Percentiles rank a stretch among this genome's conserved stretches.
These are phyloP conservation scores for Hypomyces rosellus DNA, from an alignment of 2,329 filamentous ascomycete genomes.

Conservation along the genomic window DNA sequence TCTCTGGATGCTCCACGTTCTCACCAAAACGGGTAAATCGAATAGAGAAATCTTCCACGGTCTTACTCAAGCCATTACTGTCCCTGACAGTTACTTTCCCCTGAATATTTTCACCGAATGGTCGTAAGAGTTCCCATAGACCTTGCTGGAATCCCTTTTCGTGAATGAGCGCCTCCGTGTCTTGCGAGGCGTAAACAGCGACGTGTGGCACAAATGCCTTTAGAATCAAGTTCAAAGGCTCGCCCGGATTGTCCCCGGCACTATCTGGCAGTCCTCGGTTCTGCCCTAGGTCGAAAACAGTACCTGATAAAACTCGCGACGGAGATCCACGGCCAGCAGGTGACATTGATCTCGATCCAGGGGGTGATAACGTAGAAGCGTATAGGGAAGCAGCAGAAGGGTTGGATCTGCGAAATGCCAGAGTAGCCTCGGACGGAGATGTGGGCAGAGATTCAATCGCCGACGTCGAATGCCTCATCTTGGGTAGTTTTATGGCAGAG, in stretches of 20 bases:
- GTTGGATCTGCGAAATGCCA: slow-evolving; percentile 49
- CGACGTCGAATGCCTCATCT: slow-evolving; percentile 53
- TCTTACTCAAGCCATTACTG: slow-evolving; percentile 75
- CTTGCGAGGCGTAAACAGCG: slow-evolving; percentile 76
- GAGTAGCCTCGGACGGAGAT: slow-evolving; percentile 46
- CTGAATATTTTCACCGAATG: slow-evolving; percentile 81
- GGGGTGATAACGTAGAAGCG: slow-evolving; percentile 60
- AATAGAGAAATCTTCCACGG: slow-evolving; percentile 85
- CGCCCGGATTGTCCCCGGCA: slow-evolving; percentile 40
- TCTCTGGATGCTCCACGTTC: slow-evolving; percentile 46
- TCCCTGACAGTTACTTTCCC: slow-evolving; percentile 89
- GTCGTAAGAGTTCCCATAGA: slow-evolving; percentile 76
- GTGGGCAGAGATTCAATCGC: slow-evolving; percentile 40
- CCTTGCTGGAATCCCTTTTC: slow-evolving; percentile 82
- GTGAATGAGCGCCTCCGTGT: slow-evolving; percentile 72
- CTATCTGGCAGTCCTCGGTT: slow-evolving; percentile 40
- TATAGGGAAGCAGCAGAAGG: slow-evolving; percentile 56
- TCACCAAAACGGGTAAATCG: slow-evolving; percentile 71
- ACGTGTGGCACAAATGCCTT: slow-evolving; percentile 86
- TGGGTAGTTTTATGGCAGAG: slow-evolving; percentile 52
- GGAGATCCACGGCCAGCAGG: slow-evolving; percentile 55
- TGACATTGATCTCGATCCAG: slow-evolving; percentile 61
- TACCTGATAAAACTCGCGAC: slow-evolving; percentile 50
- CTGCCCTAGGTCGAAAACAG: slow-evolving; percentile 47
- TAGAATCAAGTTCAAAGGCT: slow-evolving; percentile 62